Evolutionary conservation across 257 asterid species (phyloP), one percentile per base, ranked within the genome.

Genomic region (Solanum virginianum): DNA sequence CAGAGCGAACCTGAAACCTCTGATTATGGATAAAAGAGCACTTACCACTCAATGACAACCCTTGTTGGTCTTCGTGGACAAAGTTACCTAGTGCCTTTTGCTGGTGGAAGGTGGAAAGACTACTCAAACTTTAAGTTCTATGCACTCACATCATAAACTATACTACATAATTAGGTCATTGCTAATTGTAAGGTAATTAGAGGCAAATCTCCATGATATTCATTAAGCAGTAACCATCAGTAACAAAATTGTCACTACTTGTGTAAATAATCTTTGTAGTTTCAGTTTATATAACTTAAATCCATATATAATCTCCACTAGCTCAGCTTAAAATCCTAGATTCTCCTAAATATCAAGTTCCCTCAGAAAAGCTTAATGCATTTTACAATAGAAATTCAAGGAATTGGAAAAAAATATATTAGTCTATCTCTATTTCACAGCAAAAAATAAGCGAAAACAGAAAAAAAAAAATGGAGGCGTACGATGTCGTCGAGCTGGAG

Each of bases 401-500:
- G 1, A 24, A 32, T 18, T 11, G n/a, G 2, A 80, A n/a, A 17
- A 22, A 10, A 77, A 32, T 70, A 66, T 3, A 70, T 11, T 6
- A 17, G 55, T 29, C 9, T 26, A 32, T 26, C 45, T 26, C 47
- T 68, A 6, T 68, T 68, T 68, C 41, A 70, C 26, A 77, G 41
- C 41, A 36, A 22, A 32, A 55, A 66, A 71, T 5, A 49, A 9
- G 74, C 0, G 18, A 24, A n/a, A 39, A 57, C 68, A n/a, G 16
- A n/a, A 60, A 2, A 32, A 32, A 26, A 57, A 57, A 59, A 47
- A 39, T 43, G n/a, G 45, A 10, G 0, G 63, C 90, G 1, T 89
- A 94, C 98, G 88, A 95, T 82, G 90, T 95, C 97, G 87, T 96
- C 98, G 55, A 96, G 94, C 54, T 95, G 98, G 87, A 96, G 97